Conservation (phyloP, 371 early-diverging fungal genomes). For the Mucor saturninus region DNA sequence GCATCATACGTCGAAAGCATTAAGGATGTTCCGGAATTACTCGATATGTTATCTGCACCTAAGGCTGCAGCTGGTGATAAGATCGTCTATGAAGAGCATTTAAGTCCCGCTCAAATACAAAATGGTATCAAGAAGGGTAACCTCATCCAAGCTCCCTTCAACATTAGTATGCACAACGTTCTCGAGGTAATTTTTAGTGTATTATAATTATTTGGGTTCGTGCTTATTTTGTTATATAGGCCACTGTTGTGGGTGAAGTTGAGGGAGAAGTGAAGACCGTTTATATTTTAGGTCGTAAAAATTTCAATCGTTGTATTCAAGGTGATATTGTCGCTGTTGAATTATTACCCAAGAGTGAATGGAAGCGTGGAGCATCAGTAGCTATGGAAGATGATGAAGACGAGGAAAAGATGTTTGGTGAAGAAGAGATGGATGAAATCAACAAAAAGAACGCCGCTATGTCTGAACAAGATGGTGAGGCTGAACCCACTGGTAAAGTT, state of each 20-base stretch:
- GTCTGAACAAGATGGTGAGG: constrained; percentile 24
- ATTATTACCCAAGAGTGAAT: constrained; percentile 81
- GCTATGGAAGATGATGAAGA: constrained; percentile 72
- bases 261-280: constrained; percentile 77
- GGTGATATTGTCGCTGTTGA: constrained; percentile 92
- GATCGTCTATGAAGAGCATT: constrained; percentile 69
- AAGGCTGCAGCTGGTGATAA: constrained; percentile 52
- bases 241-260: constrained; percentile 75
- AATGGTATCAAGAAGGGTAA: constrained; percentile 85
- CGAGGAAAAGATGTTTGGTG: constrained; percentile 48
- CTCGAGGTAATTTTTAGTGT: constrained; percentile 61
- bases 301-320: constrained; percentile 91
- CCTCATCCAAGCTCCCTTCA: constrained; percentile 81
- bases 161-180: constrained; percentile 85
- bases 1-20: constrained; percentile 56
- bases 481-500: constrained; percentile 82
- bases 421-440: constrained; percentile 36
- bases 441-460: constrained; percentile 24
- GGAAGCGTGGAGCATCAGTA: constrained; percentile 76
- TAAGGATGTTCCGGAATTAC: constrained; percentile 75
- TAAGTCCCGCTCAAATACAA: constrained; percentile 73
- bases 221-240: constrained; percentile 40
- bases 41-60: constrained; percentile 85
- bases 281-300: constrained; percentile 79
- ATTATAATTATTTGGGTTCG: background rate